Evolutionary conservation across 2,329 filamentous ascomycete species (phyloP).

Genomic region (Diatrype stigma): DNA sequence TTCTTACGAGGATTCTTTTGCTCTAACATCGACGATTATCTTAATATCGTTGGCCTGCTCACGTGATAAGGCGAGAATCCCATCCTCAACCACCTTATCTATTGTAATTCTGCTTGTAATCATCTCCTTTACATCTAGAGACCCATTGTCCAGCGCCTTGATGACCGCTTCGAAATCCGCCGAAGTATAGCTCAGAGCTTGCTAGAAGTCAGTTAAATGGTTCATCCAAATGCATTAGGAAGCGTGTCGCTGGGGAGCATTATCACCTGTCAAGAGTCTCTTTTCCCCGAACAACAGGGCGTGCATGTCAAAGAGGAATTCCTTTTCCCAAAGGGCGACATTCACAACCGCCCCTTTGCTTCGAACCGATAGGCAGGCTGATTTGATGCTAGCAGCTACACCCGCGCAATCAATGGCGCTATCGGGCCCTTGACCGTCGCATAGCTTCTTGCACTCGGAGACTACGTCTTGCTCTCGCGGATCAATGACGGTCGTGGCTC

Average conservation of each 20-base stretch:
- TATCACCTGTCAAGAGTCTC: slow-evolving; percentile 37
- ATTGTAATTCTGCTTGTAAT: slow-evolving; percentile 56
- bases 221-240: not conserved
- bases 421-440: slow-evolving; percentile 47
- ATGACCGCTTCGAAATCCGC: slow-evolving; percentile 56
- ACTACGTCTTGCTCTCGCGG: slow-evolving; percentile 47
- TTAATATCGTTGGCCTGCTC: slow-evolving; percentile 62
- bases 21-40: slow-evolving; percentile 47
- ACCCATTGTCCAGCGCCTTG: slow-evolving; percentile 41
- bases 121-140: slow-evolving; percentile 51
- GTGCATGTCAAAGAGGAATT: slow-evolving; percentile 49
- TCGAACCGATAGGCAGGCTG: slow-evolving; percentile 44
- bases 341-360: slow-evolving; percentile 57
- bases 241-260: not conserved
- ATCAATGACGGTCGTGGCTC: slow-evolving; percentile 51
- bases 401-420: slow-evolving; percentile 61
- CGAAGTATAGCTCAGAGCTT: slow-evolving; percentile 28
- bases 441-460: slow-evolving; percentile 40
- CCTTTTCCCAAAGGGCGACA: slow-evolving; percentile 60
- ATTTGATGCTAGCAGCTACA: slow-evolving; percentile 44
- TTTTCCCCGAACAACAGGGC: slow-evolving; percentile 50
- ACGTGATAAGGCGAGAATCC: slow-evolving; percentile 52
- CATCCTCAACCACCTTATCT: slow-evolving; percentile 52
- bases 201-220: slow-evolving; percentile 4
- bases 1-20: too few relatives aligned